Base-by-base conservation (phyloP, 495 filamentous ascomycete species). In the Penicillium egyptiacum region DNA sequence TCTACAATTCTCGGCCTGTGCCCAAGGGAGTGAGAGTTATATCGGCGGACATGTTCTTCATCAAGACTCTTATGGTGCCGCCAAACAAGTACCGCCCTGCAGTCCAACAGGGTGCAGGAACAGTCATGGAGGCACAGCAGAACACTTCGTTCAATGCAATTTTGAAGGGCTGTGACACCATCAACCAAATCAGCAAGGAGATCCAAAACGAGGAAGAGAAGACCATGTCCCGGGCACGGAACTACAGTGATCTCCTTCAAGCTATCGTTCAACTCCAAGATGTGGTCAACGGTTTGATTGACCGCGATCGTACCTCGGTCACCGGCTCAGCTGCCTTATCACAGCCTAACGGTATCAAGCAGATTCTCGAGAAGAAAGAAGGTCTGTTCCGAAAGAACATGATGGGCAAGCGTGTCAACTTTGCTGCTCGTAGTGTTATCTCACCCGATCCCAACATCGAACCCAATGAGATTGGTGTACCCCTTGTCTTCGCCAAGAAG, bases 391-490 rank as follows among this genome's bases (percentile, higher is more conserved):
- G 95, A 62, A 98, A 93, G 81, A 96, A 99, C 76, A 98, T 99
- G 93, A 99, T 99, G 95, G 95, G 95, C 46, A 99, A 99, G 78
- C 89, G 95, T 76, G 95, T 99, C 71, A 98, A 99, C 73, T 97
- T 92, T 69, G 95, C 95, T 54, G 95, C 95, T 50, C 88, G 95
- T 69, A 94, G 88, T 80, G 95, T 99, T 63, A 99, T 99, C 59
- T 97, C 93, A 28, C 94, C 95, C 2, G 95, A 99, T 70, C 95
- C 95, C 4, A 98, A 96, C 65, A 94, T 99, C 65, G 95, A 99
- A 73, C 97, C 93, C 17, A 96, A 93, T 63, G 95, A 99, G 73
- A 97, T 99, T 55, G 95, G 95, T 70, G 93, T 99, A 4, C 95
- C 95, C 19, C 88, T 92, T 20, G 94, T 98, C 11, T 99, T 99